phyloP scores from a whole-genome alignment of 306 rosid species.

The Trifolium fragiferum region DNA sequence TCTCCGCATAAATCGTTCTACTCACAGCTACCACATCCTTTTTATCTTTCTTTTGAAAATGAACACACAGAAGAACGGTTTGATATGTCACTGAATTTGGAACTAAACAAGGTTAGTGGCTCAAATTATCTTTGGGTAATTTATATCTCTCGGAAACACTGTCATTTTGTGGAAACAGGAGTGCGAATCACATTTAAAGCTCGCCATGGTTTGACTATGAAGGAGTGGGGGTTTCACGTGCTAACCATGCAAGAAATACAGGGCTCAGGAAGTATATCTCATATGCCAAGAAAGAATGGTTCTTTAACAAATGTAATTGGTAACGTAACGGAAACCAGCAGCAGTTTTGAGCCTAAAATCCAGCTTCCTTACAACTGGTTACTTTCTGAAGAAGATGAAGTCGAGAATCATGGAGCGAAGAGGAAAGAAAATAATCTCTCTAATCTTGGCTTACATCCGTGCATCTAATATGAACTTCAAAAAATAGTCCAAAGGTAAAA shows the following conservation, averaged over 20 bases:
- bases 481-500: too few relatives aligned
- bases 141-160: conserved; percentile 6
- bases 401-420: background rate
- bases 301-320: too few relatives aligned
- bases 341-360: background rate
- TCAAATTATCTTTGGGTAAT: background rate
- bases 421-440: background rate
- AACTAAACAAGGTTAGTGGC: background rate
- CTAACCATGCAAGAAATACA: background rate
- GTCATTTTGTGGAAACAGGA: conserved; percentile 37
- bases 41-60: conserved; percentile 33
- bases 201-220: background rate
- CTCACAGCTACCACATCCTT: background rate
- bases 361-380: conserved; percentile 19
- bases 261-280: background rate
- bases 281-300: too few relatives aligned
- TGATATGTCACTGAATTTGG: background rate
- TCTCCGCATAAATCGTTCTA: background rate
- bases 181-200: conserved; percentile 21
- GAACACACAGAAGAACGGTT: background rate
- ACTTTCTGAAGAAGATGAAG: conserved; percentile 3
- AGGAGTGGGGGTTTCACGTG: background rate
- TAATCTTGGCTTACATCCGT: too few relatives aligned
- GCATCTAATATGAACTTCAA: too few relatives aligned
- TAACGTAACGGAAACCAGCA: background rate